These are phyloP conservation scores for Fusarium mundagurra DNA, from an alignment of 2,329 filamentous ascomycete species.

Conservation along the genomic window DNA sequence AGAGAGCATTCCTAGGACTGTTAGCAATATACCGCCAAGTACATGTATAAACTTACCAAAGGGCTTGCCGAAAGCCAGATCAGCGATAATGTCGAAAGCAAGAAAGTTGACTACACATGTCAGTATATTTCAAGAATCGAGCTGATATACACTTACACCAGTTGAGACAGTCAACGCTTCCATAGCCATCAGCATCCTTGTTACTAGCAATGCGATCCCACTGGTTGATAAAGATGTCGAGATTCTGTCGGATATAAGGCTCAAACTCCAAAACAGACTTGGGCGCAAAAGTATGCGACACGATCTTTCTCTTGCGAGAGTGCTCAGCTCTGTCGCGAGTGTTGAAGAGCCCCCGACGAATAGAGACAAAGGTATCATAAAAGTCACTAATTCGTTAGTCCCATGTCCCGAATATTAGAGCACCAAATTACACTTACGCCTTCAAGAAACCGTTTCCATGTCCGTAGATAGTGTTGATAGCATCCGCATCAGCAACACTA, in stretches of 20 bases:
- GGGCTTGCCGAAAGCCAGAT: slow-evolving; percentile 62
- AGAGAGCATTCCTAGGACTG: slow-evolving; percentile 69
- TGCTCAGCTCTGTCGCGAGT: slow-evolving; percentile 85
- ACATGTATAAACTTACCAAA: too few relatives aligned
- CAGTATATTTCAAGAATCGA: not conserved
- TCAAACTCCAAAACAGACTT: slow-evolving; percentile 88
- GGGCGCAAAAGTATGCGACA: slow-evolving; percentile 88
- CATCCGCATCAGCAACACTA: slow-evolving; percentile 80
- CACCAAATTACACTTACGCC: slow-evolving; percentile 54
- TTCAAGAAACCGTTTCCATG: slow-evolving; percentile 82
- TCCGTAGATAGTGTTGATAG: slow-evolving; percentile 81
- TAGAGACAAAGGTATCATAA: slow-evolving; percentile 92
- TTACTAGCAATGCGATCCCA: slow-evolving; percentile 71
- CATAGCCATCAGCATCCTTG: slow-evolving; percentile 65
- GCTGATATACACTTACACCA: slow-evolving; percentile 62
- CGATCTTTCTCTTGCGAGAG: slow-evolving; percentile 86
- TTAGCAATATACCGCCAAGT: too few relatives aligned
- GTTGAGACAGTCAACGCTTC: slow-evolving; percentile 75
- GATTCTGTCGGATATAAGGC: slow-evolving; percentile 85
- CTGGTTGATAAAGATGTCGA: slow-evolving; percentile 77
- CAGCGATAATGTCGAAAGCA: slow-evolving; percentile 61
- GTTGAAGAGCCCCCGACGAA: slow-evolving; percentile 87
- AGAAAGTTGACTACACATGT: slow-evolving; percentile 54
- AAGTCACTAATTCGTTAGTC: slow-evolving; percentile 68
- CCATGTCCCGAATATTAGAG: accelerated